Percentiles rank a stretch among this genome's conserved stretches.
These are phyloP conservation scores for Daldinia eschscholtzii DNA, from an alignment of 2,329 filamentous ascomycete species.

Conservation along the genomic window DNA sequence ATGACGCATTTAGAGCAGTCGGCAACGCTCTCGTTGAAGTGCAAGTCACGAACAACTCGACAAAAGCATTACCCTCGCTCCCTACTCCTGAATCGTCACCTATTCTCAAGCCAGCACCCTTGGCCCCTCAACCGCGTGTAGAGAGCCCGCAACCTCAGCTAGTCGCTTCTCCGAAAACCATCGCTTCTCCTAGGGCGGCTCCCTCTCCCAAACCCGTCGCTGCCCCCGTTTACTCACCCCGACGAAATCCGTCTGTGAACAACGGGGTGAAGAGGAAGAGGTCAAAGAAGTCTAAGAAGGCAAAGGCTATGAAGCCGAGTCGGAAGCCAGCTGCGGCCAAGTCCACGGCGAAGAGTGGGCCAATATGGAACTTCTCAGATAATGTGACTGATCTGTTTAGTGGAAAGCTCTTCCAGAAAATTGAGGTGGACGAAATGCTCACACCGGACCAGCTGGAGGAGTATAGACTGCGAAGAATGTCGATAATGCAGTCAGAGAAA, in stretches of 20 bases:
- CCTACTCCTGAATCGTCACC: conserved; percentile 47
- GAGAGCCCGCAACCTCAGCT: conserved; percentile 31
- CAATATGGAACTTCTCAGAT: conserved; percentile 67
- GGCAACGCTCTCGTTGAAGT: conserved; percentile 58
- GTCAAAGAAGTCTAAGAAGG: conserved; percentile 51
- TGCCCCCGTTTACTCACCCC: conserved; percentile 45
- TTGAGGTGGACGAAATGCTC: conserved; percentile 71
- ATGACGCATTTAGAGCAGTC: conserved; percentile 64
- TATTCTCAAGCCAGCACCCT: conserved; percentile 39
- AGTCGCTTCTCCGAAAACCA: not conserved
- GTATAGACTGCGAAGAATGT: conserved; percentile 57
- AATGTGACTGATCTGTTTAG: conserved; percentile 70
- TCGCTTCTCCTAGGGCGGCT: not conserved
- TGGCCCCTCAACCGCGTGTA: conserved; percentile 37
- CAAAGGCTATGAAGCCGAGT: conserved; percentile 44
- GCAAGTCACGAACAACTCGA: conserved; percentile 48
- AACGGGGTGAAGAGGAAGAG: conserved; percentile 57
- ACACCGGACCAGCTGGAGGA: conserved; percentile 65
- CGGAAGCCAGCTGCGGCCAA: conserved; percentile 46
- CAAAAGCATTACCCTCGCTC: conserved; percentile 48
- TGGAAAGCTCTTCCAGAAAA: conserved; percentile 65
- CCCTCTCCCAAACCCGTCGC: conserved; percentile 11
- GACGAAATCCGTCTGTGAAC: conserved; percentile 50
- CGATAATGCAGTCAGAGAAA: conserved; percentile 50
- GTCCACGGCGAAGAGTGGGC: conserved; percentile 50